Percentiles rank a stretch among this genome's conserved stretches.
Evolutionary conservation across 2,329 filamentous ascomycete genomes (phyloP).

Genomic region (Rhynchosporium graminicola): DNA sequence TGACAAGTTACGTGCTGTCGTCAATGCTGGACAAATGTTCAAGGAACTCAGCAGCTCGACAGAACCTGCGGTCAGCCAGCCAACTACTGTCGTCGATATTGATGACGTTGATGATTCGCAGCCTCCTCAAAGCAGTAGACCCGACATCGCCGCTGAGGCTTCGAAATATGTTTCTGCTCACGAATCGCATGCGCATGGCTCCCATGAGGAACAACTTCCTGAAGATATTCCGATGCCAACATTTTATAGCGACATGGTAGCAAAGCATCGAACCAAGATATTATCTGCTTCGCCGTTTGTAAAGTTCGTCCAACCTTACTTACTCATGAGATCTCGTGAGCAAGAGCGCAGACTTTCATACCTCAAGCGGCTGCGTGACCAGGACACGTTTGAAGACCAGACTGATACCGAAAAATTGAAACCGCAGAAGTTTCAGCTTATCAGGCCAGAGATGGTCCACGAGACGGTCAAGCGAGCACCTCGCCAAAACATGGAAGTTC

Average conservation of each 20-base stretch:
- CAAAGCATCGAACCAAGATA: conserved; percentile 89
- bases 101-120: conserved; percentile 23
- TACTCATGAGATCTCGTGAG: conserved; percentile 88
- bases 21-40: conserved; percentile 20
- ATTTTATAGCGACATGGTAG: conserved; percentile 93
- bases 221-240: conserved; percentile 84
- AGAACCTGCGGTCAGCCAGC: conserved; percentile 3
- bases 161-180: conserved; percentile 40
- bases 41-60: conserved; percentile 9
- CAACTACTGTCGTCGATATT: background rate
- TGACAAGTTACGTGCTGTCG: conserved; percentile 33
- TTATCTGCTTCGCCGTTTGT: conserved; percentile 95
- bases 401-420: conserved; percentile 61
- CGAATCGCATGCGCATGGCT: conserved; percentile 43
- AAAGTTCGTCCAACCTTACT: conserved; percentile 89
- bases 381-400: conserved; percentile 60
- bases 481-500: conserved; percentile 84
- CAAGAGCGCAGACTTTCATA: conserved; percentile 84
- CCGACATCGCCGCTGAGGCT: conserved; percentile 17
- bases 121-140: conserved; percentile 13
- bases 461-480: conserved; percentile 77
- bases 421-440: conserved; percentile 79
- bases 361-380: conserved; percentile 79
- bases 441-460: conserved; percentile 94
- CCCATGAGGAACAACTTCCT: conserved; percentile 59